phyloP scores from a whole-genome alignment of 2,329 filamentous ascomycete genomes.

The Didymosphaeria variabile region DNA sequence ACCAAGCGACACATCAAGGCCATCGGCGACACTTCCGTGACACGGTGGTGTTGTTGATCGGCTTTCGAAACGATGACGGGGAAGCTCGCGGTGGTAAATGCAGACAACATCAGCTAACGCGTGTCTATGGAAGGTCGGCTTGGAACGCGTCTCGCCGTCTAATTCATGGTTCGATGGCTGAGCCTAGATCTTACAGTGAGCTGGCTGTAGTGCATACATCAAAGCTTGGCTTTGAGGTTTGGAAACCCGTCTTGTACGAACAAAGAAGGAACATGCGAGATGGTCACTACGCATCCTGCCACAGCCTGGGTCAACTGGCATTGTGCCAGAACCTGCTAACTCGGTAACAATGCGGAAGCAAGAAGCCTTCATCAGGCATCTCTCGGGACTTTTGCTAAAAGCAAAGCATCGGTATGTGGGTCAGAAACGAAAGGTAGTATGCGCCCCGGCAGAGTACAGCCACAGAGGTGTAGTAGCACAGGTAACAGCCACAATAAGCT shows the following conservation, averaged over 20 bases:
- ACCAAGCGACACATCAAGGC: constrained; percentile 23
- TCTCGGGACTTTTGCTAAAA: neutral
- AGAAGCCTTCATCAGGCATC: neutral
- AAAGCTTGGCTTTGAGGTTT: constrained; percentile 12
- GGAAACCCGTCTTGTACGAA: neutral
- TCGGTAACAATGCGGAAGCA: neutral
- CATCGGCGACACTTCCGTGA: constrained; percentile 20
- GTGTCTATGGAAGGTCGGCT: constrained; percentile 14
- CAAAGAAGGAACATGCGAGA: neutral
- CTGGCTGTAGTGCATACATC: constrained; percentile 6
- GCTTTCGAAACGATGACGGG: constrained; percentile 28
- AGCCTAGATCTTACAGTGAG: constrained; percentile 17
- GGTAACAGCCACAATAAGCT: neutral
- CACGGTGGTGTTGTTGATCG: constrained; percentile 12
- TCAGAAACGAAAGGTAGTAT: neutral
- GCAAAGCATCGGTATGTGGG: neutral
- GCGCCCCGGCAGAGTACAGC: constrained; percentile 3
- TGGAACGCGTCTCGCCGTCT: constrained; percentile 13
- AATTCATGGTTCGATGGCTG: constrained; percentile 10
- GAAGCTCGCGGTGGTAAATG: constrained; percentile 20
- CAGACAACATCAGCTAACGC: constrained; percentile 15
- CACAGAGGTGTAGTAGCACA: constrained; percentile 7
- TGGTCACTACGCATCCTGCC: neutral
- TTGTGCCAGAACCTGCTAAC: neutral
- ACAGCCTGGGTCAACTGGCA: constrained; percentile 3